Percentiles rank a stretch among this genome's conserved stretches.
Conservation (phyloP, 768 basidiomycete genomes). For the Suillus bovinus region DNA sequence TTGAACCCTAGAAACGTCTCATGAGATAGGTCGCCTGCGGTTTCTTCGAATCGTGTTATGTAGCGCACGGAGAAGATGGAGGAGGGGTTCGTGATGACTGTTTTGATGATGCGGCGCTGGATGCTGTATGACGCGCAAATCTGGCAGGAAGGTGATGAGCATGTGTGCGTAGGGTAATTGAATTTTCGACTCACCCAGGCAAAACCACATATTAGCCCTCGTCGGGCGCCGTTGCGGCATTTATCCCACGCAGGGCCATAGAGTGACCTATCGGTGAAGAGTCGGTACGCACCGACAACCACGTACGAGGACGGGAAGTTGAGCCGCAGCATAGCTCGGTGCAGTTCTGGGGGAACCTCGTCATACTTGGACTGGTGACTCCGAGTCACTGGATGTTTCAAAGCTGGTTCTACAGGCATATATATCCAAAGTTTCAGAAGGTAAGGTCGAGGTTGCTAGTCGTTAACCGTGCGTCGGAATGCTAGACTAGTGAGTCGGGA, state of each 20-base stretch:
- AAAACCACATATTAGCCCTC: slow-evolving; percentile 69
- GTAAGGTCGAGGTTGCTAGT: background rate
- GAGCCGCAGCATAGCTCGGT: slow-evolving; percentile 59
- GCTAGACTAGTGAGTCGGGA: no score
- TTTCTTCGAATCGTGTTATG: slow-evolving; percentile 27
- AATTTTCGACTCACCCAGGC: slow-evolving; percentile 65
- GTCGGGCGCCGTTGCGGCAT: slow-evolving; percentile 71
- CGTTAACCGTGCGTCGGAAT: background rate
- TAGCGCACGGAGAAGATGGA: slow-evolving; percentile 29
- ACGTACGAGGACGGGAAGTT: slow-evolving; percentile 83
- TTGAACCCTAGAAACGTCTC: slow-evolving; percentile 65
- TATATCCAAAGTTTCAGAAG: background rate
- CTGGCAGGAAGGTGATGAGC: slow-evolving; percentile 34
- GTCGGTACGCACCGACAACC: slow-evolving; percentile 80
- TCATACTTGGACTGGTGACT: slow-evolving; percentile 10
- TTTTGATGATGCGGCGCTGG: slow-evolving; percentile 64
- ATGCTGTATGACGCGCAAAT: slow-evolving; percentile 67
- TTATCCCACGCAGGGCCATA: slow-evolving; percentile 83
- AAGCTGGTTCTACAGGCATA: slow-evolving; percentile 2
- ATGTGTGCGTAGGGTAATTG: background rate
- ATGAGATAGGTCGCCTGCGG: slow-evolving; percentile 31
- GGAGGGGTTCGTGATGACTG: slow-evolving; percentile 24
- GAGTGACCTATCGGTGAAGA: slow-evolving; percentile 71
- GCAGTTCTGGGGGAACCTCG: slow-evolving; percentile 47
- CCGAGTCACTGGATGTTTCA: background rate